A percentile compares a stretch with the other conserved stretches of the same genome.
Conservation (phyloP, 164 flowering plant species). For the Taxillus chinensis region DNA sequence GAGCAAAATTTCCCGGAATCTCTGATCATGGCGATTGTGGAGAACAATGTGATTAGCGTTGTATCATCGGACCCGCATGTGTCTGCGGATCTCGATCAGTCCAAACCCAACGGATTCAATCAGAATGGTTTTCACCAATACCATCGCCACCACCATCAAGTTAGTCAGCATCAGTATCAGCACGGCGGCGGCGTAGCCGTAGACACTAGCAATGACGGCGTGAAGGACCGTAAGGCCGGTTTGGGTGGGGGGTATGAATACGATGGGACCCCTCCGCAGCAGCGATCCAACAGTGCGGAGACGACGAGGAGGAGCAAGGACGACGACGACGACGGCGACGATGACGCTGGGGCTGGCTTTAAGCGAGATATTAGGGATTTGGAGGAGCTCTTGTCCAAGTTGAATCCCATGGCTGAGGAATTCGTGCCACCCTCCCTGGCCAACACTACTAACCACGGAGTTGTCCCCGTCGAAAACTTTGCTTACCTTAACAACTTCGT, state of each 20-base stretch:
- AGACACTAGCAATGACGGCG: neutral
- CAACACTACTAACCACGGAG: conserved; percentile 9
- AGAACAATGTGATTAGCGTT: neutral
- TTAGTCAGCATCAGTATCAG: no score
- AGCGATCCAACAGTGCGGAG: conserved; percentile 8
- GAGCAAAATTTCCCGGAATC: no score
- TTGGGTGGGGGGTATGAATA: neutral
- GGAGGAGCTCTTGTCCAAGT: conserved; percentile 57
- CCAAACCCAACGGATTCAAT: neutral
- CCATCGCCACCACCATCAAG: neutral
- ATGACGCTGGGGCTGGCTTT: conserved; percentile 14
- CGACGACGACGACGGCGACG: neutral
- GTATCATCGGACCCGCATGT: neutral
- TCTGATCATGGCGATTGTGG: conserved; percentile 1
- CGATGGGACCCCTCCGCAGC: neutral
- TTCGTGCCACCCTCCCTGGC: conserved; percentile 57
- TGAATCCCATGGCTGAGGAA: conserved; percentile 72
- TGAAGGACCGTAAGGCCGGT: neutral
- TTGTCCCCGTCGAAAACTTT: conserved; percentile 13
- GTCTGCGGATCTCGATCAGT: neutral
- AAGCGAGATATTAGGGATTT: conserved; percentile 48
- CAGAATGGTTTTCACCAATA: neutral
- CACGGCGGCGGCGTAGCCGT: no score
- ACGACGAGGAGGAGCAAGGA: neutral
- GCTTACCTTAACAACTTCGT: conserved; percentile 19